These are phyloP conservation scores for Cardamine resedifolia DNA, from an alignment of 345 rosid species.

Conservation along the genomic window DNA sequence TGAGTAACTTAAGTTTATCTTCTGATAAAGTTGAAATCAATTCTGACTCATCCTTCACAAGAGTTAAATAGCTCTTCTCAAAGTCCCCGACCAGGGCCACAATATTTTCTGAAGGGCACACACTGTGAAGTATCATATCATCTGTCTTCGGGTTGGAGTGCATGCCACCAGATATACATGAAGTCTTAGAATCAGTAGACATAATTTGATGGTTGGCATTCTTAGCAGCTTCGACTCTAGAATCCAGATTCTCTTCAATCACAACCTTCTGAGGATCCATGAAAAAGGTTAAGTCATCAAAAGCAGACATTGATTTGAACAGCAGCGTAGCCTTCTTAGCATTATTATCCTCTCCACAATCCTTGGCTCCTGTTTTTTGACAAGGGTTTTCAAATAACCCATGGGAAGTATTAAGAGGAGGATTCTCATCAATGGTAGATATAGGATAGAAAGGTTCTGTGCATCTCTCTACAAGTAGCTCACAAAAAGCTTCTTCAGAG, in stretches of 20 bases:
- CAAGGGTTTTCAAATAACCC: constrained; percentile 26
- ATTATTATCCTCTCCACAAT: constrained; percentile 40
- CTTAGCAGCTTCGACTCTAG: constrained; percentile 33
- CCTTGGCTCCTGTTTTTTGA: constrained; percentile 38
- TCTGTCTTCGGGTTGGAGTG: constrained; percentile 36
- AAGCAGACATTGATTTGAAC: constrained; percentile 67
- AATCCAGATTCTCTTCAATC: constrained; percentile 39
- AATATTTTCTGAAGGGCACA: constrained; percentile 47
- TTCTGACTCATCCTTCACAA: constrained; percentile 50
- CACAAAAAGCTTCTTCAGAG: constrained; percentile 46
- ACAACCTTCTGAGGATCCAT: constrained; percentile 68
- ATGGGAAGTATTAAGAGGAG: constrained; percentile 37
- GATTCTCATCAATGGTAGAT: constrained; percentile 32
- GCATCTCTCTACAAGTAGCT: constrained; percentile 43
- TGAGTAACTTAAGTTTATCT: constrained; percentile 46
- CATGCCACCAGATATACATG: constrained; percentile 31
- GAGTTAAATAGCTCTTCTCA: constrained; percentile 52
- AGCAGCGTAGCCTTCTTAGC: constrained; percentile 47
- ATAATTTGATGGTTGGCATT: constrained; percentile 39
- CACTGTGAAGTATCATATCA: constrained; percentile 43
- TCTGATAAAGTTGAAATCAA: constrained; percentile 38
- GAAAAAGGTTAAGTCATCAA: constrained; percentile 84
- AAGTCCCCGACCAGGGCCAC: constrained; percentile 44
- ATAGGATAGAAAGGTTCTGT: constrained; percentile 37
- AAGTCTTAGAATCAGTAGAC: constrained; percentile 31